Evolutionary conservation across 2,329 filamentous ascomycete species (phyloP).

Genomic region (Zalaria sp.): DNA sequence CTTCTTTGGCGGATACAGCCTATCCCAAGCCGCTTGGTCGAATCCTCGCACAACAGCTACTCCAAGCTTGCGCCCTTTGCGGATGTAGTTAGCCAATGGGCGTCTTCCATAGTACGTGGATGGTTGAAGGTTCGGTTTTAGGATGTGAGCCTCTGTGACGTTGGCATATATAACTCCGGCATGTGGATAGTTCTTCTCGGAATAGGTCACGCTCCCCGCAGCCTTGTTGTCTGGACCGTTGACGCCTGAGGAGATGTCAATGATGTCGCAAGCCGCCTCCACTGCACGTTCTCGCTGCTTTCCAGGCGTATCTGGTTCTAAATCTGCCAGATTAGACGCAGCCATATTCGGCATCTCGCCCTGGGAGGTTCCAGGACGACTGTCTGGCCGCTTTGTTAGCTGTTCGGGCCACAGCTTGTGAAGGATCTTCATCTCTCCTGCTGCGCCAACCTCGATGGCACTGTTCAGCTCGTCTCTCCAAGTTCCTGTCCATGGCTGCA

Average conservation of each 20-base stretch:
- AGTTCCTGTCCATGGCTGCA: slow-evolving; percentile 79
- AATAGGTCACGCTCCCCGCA: slow-evolving; percentile 25
- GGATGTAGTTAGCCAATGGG: slow-evolving; percentile 66
- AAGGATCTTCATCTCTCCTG: slow-evolving; percentile 82
- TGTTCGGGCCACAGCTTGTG: slow-evolving; percentile 67
- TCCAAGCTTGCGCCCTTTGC: slow-evolving; percentile 69
- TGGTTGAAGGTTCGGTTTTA: slow-evolving; percentile 74
- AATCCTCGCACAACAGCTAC: slow-evolving; percentile 85
- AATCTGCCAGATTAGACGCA: slow-evolving; percentile 11
- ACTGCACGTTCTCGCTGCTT: slow-evolving; percentile 27
- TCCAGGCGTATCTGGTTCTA: slow-evolving; percentile 26
- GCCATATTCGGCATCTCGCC: slow-evolving; percentile 4
- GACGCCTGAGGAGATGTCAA: slow-evolving; percentile 32
- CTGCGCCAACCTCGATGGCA: slow-evolving; percentile 76
- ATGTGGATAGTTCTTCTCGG: slow-evolving; percentile 49
- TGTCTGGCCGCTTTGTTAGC: slow-evolving; percentile 38
- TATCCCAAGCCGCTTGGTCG: slow-evolving; percentile 62
- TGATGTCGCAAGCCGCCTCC: slow-evolving; percentile 31
- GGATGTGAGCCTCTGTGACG: slow-evolving; percentile 59
- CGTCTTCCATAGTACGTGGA: slow-evolving; percentile 73
- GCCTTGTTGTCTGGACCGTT: slow-evolving; percentile 34
- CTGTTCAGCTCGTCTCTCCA: slow-evolving; percentile 86
- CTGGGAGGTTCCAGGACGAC: slow-evolving; percentile 25
- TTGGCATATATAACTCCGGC: slow-evolving; percentile 84
- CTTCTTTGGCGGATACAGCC: slow-evolving; percentile 44